A percentile compares a stretch with the other conserved stretches of the same genome.
These are phyloP conservation scores for Neurospora sp. DNA, from an alignment of 2,329 filamentous ascomycete genomes.

Conservation along the genomic window DNA sequence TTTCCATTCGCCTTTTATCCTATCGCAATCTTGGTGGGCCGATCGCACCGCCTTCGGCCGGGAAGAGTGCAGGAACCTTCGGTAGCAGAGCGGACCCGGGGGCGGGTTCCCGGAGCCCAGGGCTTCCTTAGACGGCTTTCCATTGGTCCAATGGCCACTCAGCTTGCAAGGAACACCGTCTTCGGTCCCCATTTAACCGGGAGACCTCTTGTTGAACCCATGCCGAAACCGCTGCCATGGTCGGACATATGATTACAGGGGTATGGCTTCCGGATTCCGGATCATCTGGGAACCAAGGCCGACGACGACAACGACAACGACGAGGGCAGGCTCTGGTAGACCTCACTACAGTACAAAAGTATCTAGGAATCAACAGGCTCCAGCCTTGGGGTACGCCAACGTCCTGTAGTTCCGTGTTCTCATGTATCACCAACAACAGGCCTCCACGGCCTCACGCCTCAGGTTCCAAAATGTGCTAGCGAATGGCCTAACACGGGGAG, in stretches of 20 bases:
- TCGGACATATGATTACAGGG: background rate
- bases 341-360: background rate
- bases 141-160: background rate
- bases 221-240: background rate
- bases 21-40: background rate
- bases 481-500: background rate
- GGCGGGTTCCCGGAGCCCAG: background rate
- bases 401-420: conserved; percentile 7
- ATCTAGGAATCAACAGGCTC: background rate
- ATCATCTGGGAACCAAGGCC: background rate
- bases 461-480: background rate
- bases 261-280: background rate
- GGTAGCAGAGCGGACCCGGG: background rate
- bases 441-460: background rate
- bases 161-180: background rate
- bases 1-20: background rate
- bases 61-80: background rate
- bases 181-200: background rate
- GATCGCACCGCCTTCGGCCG: background rate
- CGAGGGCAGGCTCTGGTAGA: background rate
- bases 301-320: background rate
- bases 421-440: background rate
- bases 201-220: background rate
- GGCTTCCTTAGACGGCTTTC: background rate
- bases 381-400: background rate